Conservation (phyloP, 768 basidiomycete genomes). For the Butyriboletus loyo region DNA sequence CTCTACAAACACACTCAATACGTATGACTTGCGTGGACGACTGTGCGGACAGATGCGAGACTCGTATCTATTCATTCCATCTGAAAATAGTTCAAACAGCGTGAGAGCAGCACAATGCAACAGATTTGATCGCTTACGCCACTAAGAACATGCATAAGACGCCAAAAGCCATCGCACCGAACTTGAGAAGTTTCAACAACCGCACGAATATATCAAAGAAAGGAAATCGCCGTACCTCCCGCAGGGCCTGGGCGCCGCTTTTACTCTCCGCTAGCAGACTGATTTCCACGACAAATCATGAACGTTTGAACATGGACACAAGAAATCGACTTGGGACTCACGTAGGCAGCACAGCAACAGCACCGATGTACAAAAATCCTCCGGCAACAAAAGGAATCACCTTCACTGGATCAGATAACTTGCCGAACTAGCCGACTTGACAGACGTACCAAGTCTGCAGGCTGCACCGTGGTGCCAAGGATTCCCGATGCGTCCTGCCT, state of each 20-base stretch:
- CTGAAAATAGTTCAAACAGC: conserved; percentile 35
- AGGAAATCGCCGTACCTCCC: conserved; percentile 55
- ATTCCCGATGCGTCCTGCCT: conserved; percentile 73
- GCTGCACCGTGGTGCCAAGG: conserved; percentile 76
- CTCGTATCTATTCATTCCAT: conserved; percentile 68
- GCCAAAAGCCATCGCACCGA: conserved; percentile 88
- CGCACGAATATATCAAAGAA: conserved; percentile 12
- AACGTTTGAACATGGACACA: conserved; percentile 8
- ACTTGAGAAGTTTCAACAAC: conserved; percentile 47
- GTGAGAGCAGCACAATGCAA: conserved; percentile 18
- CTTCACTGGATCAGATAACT: conserved; percentile 36
- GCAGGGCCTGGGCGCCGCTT: conserved; percentile 83
- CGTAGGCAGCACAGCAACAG: conserved; percentile 89
- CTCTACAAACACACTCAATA: conserved; percentile 7
- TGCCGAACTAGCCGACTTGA: conserved; percentile 10
- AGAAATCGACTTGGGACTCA: conserved; percentile 40
- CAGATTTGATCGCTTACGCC: conserved; percentile 58
- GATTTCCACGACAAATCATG: conserved; percentile 16
- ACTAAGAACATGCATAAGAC: conserved; percentile 90
- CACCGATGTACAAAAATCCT: conserved; percentile 91
- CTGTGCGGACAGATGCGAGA: conserved; percentile 6
- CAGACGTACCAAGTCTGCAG: conserved; percentile 73
- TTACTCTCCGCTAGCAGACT: conserved; percentile 86
- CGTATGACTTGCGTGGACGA: not conserved
- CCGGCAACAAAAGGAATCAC: conserved; percentile 89